Conservation (phyloP, 176 grass and related monocot species). For the Eragrostis curvula region DNA sequence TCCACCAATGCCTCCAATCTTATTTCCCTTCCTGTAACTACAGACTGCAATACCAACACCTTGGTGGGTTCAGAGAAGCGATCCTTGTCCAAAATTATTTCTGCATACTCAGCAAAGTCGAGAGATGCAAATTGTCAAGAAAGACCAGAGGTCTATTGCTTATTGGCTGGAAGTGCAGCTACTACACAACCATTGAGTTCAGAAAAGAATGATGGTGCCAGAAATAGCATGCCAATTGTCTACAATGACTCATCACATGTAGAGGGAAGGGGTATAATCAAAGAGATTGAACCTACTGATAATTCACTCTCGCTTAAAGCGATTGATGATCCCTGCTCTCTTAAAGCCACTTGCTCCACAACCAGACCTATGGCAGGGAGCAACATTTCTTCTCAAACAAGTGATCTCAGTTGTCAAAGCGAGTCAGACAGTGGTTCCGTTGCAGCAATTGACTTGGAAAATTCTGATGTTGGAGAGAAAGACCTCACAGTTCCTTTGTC, state of each 20-base stretch:
- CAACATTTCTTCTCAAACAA: constrained; percentile 28
- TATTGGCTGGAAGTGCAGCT: constrained; percentile 14
- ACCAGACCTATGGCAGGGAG: background rate
- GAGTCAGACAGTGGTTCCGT: constrained; percentile 37
- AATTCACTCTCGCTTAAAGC: constrained; percentile 25
- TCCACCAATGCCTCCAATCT: constrained; percentile 32
- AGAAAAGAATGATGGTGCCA: constrained; percentile 31
- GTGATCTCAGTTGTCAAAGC: constrained; percentile 27
- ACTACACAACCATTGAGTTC: constrained; percentile 1
- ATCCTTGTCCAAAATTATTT: constrained; percentile 15
- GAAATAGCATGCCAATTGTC: constrained; percentile 27
- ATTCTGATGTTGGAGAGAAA: constrained; percentile 14
- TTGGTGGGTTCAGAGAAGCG: constrained; percentile 17
- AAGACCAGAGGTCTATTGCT: constrained; percentile 19
- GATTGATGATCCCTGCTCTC: constrained; percentile 29
- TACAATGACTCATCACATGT: background rate
- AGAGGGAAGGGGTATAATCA: constrained; percentile 10
- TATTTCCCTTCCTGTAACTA: constrained; percentile 16
- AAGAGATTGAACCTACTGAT: constrained; percentile 18
- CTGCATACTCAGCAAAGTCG: constrained; percentile 2
- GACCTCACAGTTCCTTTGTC: constrained; percentile 16
- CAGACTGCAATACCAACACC: constrained; percentile 20
- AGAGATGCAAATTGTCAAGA: constrained; percentile 37
- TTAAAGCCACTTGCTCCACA: constrained; percentile 11
- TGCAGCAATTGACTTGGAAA: constrained; percentile 29